These are phyloP conservation scores for Cylindrodendrum hubeiense DNA, from an alignment of 2,329 filamentous ascomycete genomes.

Conservation along the genomic window DNA sequence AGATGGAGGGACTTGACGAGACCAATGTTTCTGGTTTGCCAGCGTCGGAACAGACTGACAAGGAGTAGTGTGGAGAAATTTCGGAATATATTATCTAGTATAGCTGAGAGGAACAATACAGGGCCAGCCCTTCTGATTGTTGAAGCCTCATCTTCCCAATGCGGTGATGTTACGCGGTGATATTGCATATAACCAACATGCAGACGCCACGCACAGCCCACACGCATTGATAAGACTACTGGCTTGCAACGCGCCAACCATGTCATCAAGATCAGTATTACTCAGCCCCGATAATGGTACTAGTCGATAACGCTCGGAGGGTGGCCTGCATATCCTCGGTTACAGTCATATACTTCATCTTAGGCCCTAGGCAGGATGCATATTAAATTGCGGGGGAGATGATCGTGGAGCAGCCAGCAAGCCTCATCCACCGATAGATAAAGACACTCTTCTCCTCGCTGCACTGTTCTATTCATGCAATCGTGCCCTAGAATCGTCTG, in stretches of 20 bases:
- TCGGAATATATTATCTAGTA: neutral
- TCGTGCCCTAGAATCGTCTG: neutral
- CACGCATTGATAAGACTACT: neutral
- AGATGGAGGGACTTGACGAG: constrained; percentile 16
- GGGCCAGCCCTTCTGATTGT: neutral
- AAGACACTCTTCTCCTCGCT: neutral
- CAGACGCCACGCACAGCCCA: neutral
- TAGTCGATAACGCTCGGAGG: neutral
- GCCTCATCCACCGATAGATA: neutral
- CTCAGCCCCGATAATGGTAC: neutral
- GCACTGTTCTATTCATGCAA: neutral
- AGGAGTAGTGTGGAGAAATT: neutral
- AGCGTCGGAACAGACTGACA: neutral
- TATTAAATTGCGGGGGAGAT: neutral
- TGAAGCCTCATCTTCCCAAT: neutral
- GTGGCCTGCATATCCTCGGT: too few species aligned
- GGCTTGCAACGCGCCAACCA: neutral
- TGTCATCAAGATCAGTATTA: neutral
- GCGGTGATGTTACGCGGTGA: neutral
- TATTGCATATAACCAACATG: neutral
- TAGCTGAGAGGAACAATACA: neutral
- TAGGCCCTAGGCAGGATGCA: neutral
- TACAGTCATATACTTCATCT: neutral
- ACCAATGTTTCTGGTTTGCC: neutral
- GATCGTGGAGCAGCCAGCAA: neutral